Conservation (phyloP, 495 filamentous ascomycete species). For the Neurospora sp. region DNA sequence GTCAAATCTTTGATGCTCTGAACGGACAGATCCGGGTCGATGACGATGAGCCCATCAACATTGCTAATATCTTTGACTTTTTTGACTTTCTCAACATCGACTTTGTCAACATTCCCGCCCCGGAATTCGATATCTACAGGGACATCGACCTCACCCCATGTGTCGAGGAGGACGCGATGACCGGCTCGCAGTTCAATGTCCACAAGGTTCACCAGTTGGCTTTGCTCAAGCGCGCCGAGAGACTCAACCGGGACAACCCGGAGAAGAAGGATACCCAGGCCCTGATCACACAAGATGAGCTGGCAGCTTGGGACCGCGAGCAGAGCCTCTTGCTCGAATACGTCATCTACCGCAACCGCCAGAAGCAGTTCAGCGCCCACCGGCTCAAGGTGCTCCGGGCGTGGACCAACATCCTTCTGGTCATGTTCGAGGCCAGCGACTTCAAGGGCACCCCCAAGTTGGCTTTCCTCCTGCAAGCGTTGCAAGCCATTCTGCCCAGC, state of each 20-base stretch:
- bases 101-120: conserved; percentile 34
- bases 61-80: conserved; percentile 77
- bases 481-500: conserved; percentile 79
- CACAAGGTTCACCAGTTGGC: conserved; percentile 56
- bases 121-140: conserved; percentile 45
- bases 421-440: conserved; percentile 69
- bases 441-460: conserved; percentile 57
- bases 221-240: conserved; percentile 44
- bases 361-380: conserved; percentile 45
- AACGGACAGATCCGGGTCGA: conserved; percentile 61
- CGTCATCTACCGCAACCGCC: conserved; percentile 54
- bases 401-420: conserved; percentile 72
- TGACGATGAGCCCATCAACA: conserved; percentile 48
- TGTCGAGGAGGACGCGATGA: conserved; percentile 39
- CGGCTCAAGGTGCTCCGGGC: conserved; percentile 57
- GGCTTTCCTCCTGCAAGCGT: conserved; percentile 68
- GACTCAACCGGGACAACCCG: neutral
- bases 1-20: conserved; percentile 67
- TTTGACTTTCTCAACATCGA: conserved; percentile 83
- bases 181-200: conserved; percentile 44
- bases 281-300: conserved; percentile 44
- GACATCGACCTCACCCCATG: conserved; percentile 55
- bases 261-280: conserved; percentile 28
- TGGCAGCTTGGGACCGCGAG: conserved; percentile 48
- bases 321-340: conserved; percentile 44